Conservation (phyloP, 495 filamentous ascomycete genomes). For the Pseudotulostoma volvatum region DNA sequence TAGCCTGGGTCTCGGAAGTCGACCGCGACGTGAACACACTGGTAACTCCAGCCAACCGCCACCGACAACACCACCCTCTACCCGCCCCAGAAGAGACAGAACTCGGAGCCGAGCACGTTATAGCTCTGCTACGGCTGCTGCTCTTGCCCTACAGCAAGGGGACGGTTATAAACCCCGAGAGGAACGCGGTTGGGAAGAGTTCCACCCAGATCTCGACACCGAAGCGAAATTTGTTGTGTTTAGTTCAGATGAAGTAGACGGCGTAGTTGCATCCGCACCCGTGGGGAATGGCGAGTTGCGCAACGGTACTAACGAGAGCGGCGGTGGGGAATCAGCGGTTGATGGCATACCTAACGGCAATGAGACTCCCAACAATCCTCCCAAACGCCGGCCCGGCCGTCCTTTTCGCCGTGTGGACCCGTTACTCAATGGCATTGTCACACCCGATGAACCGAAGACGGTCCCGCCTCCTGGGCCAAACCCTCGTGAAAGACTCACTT, state of each 20-base stretch:
- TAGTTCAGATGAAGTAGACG: conserved; percentile 72
- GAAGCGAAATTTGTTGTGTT: conserved; percentile 63
- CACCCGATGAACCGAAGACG: conserved; percentile 40
- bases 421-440: conserved; percentile 42
- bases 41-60: conserved; percentile 15
- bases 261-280: conserved; percentile 26
- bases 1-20: conserved; percentile 10
- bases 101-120: conserved; percentile 38
- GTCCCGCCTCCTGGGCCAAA: conserved; percentile 48
- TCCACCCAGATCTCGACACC: conserved; percentile 86
- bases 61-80: conserved; percentile 27
- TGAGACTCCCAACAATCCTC: conserved; percentile 17
- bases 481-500: conserved; percentile 46
- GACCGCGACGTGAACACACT: conserved; percentile 8
- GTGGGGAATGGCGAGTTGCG: conserved; percentile 11
- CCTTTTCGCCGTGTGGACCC: conserved; percentile 43
- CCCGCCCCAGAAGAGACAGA: conserved; percentile 35
- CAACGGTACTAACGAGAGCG: conserved; percentile 11
- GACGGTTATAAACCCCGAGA: conserved; percentile 95
- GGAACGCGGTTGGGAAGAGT: conserved; percentile 93
- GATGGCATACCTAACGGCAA: conserved; percentile 2
- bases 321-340: conserved; percentile 2
- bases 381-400: conserved; percentile 45
- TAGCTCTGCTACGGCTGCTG: conserved; percentile 69
- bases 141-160: conserved; percentile 68